These are phyloP conservation scores for Nitzschia sp. DNA, from an alignment of 108 stramenopile species.

Conservation along the genomic window DNA sequence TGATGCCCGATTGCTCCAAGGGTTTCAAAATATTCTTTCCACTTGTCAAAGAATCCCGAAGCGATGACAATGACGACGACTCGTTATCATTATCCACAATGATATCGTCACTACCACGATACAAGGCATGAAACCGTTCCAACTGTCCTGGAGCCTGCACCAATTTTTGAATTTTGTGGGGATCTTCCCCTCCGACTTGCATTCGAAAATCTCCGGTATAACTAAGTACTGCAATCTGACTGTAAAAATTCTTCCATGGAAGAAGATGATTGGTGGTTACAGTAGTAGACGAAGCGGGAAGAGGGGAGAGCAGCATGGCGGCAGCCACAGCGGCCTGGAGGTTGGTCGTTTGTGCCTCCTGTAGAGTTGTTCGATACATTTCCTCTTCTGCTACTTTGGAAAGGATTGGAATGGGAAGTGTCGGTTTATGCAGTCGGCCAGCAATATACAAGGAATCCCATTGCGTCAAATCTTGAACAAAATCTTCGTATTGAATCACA, in stretches of 20 bases:
- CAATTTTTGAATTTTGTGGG: conserved; percentile 69
- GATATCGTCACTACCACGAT: conserved; percentile 30
- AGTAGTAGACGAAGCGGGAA: background rate
- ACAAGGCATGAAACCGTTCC: conserved; percentile 65
- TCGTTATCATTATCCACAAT: background rate
- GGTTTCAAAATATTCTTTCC: conserved; percentile 21
- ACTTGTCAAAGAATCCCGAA: no score
- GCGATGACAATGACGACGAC: no score
- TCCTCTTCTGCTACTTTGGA: background rate
- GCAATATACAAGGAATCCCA: conserved; percentile 83
- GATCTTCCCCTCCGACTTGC: conserved; percentile 84
- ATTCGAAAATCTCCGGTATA: conserved; percentile 85
- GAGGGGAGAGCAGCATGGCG: conserved; percentile 50
- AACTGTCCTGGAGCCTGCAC: conserved; percentile 72
- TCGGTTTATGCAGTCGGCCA: conserved; percentile 86
- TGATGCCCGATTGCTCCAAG: conserved; percentile 42
- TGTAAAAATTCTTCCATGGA: conserved; percentile 32
- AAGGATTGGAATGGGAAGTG: conserved; percentile 34
- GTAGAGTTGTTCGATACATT: background rate
- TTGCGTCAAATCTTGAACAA: conserved; percentile 56
- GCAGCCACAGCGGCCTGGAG: conserved; percentile 64
- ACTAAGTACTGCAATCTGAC: conserved; percentile 66
- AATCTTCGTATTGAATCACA: conserved; percentile 57
- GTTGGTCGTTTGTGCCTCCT: conserved; percentile 53
- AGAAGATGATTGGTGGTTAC: no score